Evolutionary conservation across 2,329 filamentous ascomycete species (phyloP).

Genomic region (Colletotrichum phormii): DNA sequence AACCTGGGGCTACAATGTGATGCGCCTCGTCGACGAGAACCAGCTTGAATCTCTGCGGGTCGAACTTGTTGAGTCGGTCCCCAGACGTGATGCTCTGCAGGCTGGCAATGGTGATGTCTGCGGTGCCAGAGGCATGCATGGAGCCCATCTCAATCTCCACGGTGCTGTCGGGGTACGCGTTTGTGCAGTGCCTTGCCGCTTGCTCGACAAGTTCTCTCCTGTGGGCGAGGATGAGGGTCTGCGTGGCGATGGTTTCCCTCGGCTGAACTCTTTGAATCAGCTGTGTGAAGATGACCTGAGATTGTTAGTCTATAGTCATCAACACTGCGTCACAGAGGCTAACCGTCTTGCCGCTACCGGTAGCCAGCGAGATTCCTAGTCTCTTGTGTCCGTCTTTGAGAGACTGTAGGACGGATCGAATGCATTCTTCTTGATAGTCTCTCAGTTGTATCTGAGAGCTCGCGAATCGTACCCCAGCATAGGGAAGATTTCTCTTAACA

Average conservation of each 20-base stretch:
- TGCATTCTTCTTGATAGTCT: slow-evolving; percentile 92
- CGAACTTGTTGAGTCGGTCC: slow-evolving; percentile 83
- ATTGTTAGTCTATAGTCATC: background rate
- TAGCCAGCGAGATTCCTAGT: slow-evolving; percentile 86
- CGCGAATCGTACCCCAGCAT: background rate
- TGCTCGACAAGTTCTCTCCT: slow-evolving; percentile 94
- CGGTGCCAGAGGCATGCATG: slow-evolving; percentile 78
- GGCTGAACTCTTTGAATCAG: slow-evolving; percentile 82
- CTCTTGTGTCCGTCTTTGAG: slow-evolving; percentile 79
- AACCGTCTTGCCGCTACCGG: slow-evolving; percentile 89
- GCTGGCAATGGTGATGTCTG: slow-evolving; percentile 95
- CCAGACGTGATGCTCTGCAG: slow-evolving; percentile 85
- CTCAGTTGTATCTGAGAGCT: slow-evolving; percentile 69
- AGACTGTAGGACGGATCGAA: slow-evolving; percentile 80
- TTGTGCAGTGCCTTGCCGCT: slow-evolving; percentile 84
- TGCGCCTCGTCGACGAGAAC: slow-evolving; percentile 96
- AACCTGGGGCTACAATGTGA: slow-evolving; percentile 89
- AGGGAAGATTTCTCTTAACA: background rate
- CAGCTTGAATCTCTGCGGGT: slow-evolving; percentile 84
- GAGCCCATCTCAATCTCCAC: slow-evolving; percentile 95
- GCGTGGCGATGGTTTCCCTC: slow-evolving; percentile 67
- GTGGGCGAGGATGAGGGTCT: slow-evolving; percentile 92
- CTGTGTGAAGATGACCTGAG: slow-evolving; percentile 92
- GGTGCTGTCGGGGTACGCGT: slow-evolving; percentile 81
- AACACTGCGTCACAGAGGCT: slow-evolving; percentile 25